Conservation (phyloP, 495 filamentous ascomycete species). For the Penicillium crystallinum region DNA sequence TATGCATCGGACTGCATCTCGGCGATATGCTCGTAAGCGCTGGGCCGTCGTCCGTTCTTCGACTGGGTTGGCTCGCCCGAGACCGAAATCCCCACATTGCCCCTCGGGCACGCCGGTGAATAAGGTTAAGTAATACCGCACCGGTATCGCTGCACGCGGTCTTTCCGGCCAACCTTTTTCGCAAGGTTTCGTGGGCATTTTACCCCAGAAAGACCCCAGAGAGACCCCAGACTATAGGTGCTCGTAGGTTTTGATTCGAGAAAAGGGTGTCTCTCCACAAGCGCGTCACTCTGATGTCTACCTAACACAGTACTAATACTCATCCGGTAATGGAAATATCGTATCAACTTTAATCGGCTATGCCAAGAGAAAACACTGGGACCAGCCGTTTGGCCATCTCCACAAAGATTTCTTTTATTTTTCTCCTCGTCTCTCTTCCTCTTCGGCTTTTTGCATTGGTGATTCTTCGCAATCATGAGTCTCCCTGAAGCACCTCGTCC, state of each 20-base stretch:
- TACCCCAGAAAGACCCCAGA: neutral
- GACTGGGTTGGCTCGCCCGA: neutral
- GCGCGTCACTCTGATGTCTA: neutral
- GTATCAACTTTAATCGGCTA: conserved; percentile 8
- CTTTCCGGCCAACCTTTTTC: neutral
- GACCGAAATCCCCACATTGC: neutral
- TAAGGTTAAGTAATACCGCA: neutral
- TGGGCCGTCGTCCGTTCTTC: too few relatives aligned
- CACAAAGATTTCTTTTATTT: conserved; percentile 9
- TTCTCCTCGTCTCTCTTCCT: conserved; percentile 3
- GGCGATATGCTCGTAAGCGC: too few relatives aligned
- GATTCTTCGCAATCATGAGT: conserved; percentile 11
- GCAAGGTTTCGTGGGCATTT: neutral
- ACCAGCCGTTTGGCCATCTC: conserved; percentile 13
- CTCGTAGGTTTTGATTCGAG: neutral
- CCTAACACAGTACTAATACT: neutral
- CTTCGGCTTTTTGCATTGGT: neutral
- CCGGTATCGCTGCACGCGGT: neutral
- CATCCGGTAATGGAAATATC: neutral
- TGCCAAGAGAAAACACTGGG: conserved; percentile 25
- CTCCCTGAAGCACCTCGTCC: conserved; percentile 6
- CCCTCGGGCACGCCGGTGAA: neutral
- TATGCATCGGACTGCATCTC: neutral
- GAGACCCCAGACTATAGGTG: neutral
- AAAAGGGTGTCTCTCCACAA: neutral